These are phyloP conservation scores for Aspergillus sp. DNA, from an alignment of 2,329 filamentous ascomycete species.

Conservation along the genomic window DNA sequence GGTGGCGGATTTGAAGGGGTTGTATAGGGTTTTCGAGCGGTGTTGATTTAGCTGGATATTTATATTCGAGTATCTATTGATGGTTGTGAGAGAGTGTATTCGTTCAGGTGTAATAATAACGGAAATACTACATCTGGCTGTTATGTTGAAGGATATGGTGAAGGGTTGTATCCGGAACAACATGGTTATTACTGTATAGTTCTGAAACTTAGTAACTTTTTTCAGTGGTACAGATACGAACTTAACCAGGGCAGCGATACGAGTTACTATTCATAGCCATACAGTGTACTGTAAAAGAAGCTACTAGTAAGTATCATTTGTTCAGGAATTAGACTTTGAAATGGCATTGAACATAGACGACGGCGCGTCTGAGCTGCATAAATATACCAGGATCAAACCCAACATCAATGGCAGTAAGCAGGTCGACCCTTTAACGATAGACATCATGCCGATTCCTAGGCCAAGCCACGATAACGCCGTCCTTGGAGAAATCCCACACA, in stretches of 20 bases:
- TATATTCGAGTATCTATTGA: neutral
- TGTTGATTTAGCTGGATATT: slow-evolving; percentile 58
- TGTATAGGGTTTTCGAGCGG: slow-evolving; percentile 93
- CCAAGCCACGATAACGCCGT: neutral
- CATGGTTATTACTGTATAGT: too few species aligned
- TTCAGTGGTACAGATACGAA: too few species aligned
- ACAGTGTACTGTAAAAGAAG: too few species aligned
- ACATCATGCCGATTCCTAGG: neutral
- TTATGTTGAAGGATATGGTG: neutral
- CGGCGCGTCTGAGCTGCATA: neutral
- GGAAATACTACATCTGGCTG: neutral
- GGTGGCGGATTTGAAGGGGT: slow-evolving; percentile 84
- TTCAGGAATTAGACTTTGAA: neutral
- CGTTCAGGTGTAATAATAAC: neutral
- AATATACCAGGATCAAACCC: neutral
- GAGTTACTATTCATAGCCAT: too few species aligned
- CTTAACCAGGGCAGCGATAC: too few species aligned
- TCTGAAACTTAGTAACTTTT: too few species aligned
- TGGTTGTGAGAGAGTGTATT: neutral
- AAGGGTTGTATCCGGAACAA: neutral
- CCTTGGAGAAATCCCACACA: neutral
- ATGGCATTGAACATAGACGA: neutral
- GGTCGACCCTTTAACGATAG: neutral
- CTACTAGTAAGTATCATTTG: too few species aligned
- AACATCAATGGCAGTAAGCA: neutral